Evolutionary conservation across 116 monocot genomes (phyloP), one percentile per base, ranked within the genome.

Genomic region (Phalaenopsis hybrid): DNA sequence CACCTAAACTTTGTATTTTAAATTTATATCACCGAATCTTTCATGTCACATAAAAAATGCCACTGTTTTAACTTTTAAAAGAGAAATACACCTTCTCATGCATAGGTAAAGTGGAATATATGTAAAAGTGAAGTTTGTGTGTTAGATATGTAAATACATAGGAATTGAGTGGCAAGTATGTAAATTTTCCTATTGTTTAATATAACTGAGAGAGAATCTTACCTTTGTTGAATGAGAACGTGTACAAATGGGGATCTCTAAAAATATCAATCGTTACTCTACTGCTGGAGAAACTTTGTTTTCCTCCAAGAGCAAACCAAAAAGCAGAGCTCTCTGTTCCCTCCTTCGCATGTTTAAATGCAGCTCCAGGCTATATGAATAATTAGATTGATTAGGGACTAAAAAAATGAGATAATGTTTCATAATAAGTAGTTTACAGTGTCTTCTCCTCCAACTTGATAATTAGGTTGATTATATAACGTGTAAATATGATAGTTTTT

Each of bases 251-350:
- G 86, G 99, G 99, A 88, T 99, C 95, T 88, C 92, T 92, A 61
- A 86, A 81, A 81, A 70, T 82, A 51, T 99, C 99, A 58, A 91
- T 87, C 44, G 81, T 23, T 49, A 81, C 77, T 75, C 86, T 93
- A 83, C 93, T 92, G 68, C 83, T 88, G 6, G 89, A 88, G 80
- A 83, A 95, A 79, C 82, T 89, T 84, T 93, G 92, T 69, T 99
- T 99, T 63, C 99, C 99, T 44, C 99, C 99, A 80, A 99, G 93
- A 33, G 94, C 92, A 92, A 88, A 93, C 99, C 99, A 99, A 79
- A 99, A 99, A 44, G 91, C 85, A 81, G 95, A 95, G 83, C 92
- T 87, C 75, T 99, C 99, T 58, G 95, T 95, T 76, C 99, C 99
- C 79, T 99, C 99, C 85, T 99, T 99, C 5, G 87, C 84, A 90